Conservation (phyloP, 2,329 filamentous ascomycete genomes). For the Alternaria sp. region DNA sequence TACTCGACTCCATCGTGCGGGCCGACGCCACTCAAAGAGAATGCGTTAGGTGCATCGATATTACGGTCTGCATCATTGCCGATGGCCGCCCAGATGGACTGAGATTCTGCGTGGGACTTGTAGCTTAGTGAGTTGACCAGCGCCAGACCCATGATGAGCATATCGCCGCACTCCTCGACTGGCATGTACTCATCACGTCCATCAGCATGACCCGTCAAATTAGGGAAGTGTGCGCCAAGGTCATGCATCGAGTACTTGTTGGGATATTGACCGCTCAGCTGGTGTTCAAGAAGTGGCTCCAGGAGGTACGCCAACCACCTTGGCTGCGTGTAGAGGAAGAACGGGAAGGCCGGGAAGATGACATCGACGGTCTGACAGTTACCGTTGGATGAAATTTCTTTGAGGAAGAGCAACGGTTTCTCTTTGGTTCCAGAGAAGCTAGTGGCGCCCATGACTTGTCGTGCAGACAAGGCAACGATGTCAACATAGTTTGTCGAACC, state of each 20-base stretch:
- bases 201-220: constrained; percentile 75
- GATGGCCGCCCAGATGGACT: constrained; percentile 66
- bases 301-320: constrained; percentile 80
- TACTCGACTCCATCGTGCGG: constrained; percentile 61
- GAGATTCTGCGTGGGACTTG: constrained; percentile 61
- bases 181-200: constrained; percentile 79
- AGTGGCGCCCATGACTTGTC: constrained; percentile 81
- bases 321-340: constrained; percentile 86
- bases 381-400: constrained; percentile 85
- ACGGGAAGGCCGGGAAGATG: constrained; percentile 85
- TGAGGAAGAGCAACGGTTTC: constrained; percentile 77
- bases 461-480: constrained; percentile 78
- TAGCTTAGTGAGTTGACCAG: constrained; percentile 78
- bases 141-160: constrained; percentile 83
- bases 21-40: constrained; percentile 61
- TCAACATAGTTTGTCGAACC: constrained; percentile 79
- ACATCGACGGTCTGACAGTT: constrained; percentile 89
- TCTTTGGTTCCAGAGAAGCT: constrained; percentile 76
- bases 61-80: constrained; percentile 42
- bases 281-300: constrained; percentile 82
- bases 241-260: constrained; percentile 84
- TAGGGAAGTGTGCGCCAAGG: constrained; percentile 75
- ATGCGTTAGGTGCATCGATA: constrained; percentile 50
- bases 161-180: constrained; percentile 80
- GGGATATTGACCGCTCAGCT: constrained; percentile 82